Base-by-base conservation (phyloP, 208 protist genomes). In the Sergeia podlipaevii region DNA sequence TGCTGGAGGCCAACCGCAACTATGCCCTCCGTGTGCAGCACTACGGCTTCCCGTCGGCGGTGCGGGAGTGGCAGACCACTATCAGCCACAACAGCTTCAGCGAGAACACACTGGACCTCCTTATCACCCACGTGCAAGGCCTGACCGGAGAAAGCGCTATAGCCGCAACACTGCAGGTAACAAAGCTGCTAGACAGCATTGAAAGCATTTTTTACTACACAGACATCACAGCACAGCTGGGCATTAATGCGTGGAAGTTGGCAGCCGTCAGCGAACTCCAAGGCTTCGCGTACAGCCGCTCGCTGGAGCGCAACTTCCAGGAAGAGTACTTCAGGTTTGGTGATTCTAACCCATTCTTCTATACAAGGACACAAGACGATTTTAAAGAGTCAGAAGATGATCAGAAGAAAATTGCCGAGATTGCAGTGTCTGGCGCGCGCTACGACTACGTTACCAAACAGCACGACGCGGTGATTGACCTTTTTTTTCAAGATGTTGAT, bases 11-110 rank as follows among this genome's bases (percentile, higher is more conserved):
- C 5, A 26, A 10, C 7, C 55, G 29, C 8, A 17, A 36, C 21
- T 61, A 61, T 29, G 55, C 55, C 10, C 23, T 61, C 4, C 37
- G 55, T 23, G 53, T 61, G 4, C 23, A 33, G 13, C n/a, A 27
- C n/a, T 48, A 20, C 11, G 55, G 55, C 8, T 61, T 53, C 24
- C 10, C 36, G 43, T 29, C 28, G 15, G 24, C 55, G 43, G 43
- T 26, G 32, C 5, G 5, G 23, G 13, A 27, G 8, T 61, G 55
- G 55, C 27, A 7, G 6, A 15, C 24, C 26, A 38, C 17, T 10
- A 6, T 10, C 6, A 8, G 6, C 17, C 10, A 17, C 26, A 15
- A 11, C 27, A 24, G 13, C 18, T 45, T 33, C 36, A 27, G n/a
- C 36, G 29, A 42, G 5, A 55, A 37, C 32, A 15, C 32, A n/a